Conservation (phyloP, 1,284 basidiomycete genomes). For the Peniophora sp. region DNA sequence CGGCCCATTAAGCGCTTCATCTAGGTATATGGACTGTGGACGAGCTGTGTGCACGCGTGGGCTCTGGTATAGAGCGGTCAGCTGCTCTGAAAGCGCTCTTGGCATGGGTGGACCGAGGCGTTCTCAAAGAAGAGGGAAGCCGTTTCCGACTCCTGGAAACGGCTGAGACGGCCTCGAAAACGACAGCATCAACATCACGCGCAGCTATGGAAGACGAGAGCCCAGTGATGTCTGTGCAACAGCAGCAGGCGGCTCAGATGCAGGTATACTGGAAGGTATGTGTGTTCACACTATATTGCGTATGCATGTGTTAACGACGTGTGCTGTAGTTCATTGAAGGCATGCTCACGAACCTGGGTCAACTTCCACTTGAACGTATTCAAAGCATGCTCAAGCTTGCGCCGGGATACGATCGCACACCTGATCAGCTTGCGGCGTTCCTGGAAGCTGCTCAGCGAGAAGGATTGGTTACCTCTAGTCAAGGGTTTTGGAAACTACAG, state of each 20-base stretch:
- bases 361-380: conserved; percentile 66
- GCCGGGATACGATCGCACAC: conserved; percentile 68
- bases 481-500: conserved; percentile 69
- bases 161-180: conserved; percentile 31
- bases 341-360: conserved; percentile 78
- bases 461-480: conserved; percentile 61
- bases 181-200: conserved; percentile 12
- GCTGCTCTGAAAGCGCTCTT: conserved; percentile 65
- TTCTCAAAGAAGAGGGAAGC: conserved; percentile 61
- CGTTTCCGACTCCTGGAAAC: conserved; percentile 57
- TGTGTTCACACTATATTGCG: conserved; percentile 1
- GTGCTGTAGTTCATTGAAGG: conserved; percentile 64
- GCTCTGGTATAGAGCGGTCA: conserved; percentile 47
- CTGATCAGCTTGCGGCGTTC: conserved; percentile 69
- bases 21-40: conserved; percentile 64
- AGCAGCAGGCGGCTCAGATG: conserved; percentile 80
- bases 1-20: background rate
- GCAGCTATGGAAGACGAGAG: conserved; percentile 33
- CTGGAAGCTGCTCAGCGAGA: conserved; percentile 75
- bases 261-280: conserved; percentile 76
- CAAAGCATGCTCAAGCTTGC: conserved; percentile 79
- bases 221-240: conserved; percentile 50
- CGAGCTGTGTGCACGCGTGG: conserved; percentile 57
- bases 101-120: conserved; percentile 80
- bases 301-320: conserved; percentile 5